Conservation (phyloP, 495 filamentous ascomycete species). For the Neurospora hispaniola region DNA sequence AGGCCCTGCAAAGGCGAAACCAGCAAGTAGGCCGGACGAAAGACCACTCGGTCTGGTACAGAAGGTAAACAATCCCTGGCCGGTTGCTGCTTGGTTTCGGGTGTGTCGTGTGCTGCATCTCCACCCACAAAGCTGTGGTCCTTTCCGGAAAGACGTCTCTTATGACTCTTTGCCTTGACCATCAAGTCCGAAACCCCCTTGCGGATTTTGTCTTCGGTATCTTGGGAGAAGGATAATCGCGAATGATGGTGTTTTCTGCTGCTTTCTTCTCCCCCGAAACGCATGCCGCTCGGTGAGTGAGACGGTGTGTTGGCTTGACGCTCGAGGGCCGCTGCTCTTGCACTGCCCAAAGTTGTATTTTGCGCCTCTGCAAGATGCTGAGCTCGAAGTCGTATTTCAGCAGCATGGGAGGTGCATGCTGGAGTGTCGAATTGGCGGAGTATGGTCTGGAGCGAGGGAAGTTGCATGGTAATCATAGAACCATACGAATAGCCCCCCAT, state of each 20-base stretch:
- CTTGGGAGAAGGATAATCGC: slow-evolving; percentile 13
- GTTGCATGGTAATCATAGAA: slow-evolving; percentile 62
- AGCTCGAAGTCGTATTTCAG: slow-evolving; percentile 59
- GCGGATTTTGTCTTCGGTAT: slow-evolving; percentile 28
- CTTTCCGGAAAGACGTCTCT: slow-evolving; percentile 4
- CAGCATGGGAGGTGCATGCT: slow-evolving; percentile 38
- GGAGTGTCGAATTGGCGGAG: slow-evolving; percentile 46
- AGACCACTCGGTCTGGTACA: slow-evolving; percentile 13
- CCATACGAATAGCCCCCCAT: slow-evolving; percentile 90
- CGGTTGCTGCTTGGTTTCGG: slow-evolving; percentile 7
- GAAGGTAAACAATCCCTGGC: slow-evolving; percentile 14
- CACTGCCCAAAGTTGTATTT: slow-evolving; percentile 26
- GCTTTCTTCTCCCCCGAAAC: slow-evolving; percentile 31
- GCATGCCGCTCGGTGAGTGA: slow-evolving; percentile 23
- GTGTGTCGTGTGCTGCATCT: not conserved
- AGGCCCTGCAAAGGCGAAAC: slow-evolving; percentile 70
- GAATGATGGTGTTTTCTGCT: slow-evolving; percentile 21
- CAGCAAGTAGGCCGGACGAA: slow-evolving; percentile 56
- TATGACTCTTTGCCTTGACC: slow-evolving; percentile 21
- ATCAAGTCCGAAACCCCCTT: slow-evolving; percentile 31
- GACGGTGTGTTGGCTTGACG: slow-evolving; percentile 14
- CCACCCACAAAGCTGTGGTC: not conserved
- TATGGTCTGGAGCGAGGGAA: slow-evolving; percentile 52
- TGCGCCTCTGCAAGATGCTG: slow-evolving; percentile 47
- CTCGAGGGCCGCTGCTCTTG: slow-evolving; percentile 13